Evolutionary conservation across 441 rosid genomes (phyloP).

Genomic region (Viola pubescens): DNA sequence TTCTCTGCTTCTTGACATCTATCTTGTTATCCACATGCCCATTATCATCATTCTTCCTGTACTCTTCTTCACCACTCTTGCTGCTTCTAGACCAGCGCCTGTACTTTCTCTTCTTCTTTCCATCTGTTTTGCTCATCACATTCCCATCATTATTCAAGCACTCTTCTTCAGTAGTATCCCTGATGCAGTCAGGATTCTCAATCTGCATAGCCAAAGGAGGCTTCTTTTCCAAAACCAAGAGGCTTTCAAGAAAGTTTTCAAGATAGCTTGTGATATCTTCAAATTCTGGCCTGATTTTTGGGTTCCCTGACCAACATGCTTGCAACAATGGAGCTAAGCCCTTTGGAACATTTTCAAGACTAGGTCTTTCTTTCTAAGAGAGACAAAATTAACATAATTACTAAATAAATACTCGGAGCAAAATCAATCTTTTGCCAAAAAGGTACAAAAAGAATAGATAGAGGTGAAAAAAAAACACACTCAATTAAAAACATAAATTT

Average conservation of each 20-base stretch:
- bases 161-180: no score
- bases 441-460: no score
- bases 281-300: slow-evolving; percentile 48
- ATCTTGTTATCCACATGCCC: no score
- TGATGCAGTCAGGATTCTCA: slow-evolving; percentile 2
- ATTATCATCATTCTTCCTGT: no score
- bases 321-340: slow-evolving; percentile 32
- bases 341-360: slow-evolving; percentile 34
- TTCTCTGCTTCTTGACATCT: no score
- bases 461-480: no score
- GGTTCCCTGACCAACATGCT: slow-evolving; percentile 55
- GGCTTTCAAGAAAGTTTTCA: slow-evolving; percentile 15
- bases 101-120: no score
- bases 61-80: no score
- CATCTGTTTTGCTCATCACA: no score
- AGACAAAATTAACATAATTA: neutral
- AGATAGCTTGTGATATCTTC: slow-evolving; percentile 31
- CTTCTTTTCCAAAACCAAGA: slow-evolving; percentile 10
- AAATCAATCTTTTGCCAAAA: neutral
- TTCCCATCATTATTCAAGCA: no score
- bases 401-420: neutral
- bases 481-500: no score
- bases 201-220: slow-evolving; percentile 12
- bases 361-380: slow-evolving; percentile 51
- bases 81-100: no score